Conservation (phyloP, 169 alveolate genomes). For the Plasmodium vinckei region DNA sequence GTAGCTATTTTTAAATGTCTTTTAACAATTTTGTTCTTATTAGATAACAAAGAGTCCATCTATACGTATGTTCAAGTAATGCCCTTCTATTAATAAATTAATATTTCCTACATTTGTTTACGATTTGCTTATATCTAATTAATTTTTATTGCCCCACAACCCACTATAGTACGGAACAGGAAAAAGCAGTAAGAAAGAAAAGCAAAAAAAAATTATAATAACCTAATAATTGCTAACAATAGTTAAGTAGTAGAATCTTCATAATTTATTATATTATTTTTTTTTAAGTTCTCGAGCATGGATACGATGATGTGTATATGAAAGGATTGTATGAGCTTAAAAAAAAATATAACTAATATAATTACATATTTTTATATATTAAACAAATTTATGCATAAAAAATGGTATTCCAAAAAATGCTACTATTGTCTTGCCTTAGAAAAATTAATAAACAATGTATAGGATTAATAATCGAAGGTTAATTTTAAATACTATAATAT, state of each 20-base stretch:
- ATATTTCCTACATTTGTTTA: neutral
- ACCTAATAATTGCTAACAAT: neutral
- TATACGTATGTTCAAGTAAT: constrained; percentile 63
- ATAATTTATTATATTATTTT: neutral
- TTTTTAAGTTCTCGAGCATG: constrained; percentile 80
- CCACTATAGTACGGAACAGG: constrained; percentile 58
- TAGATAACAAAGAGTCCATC: constrained; percentile 57
- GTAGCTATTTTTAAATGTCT: neutral
- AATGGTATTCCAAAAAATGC: neutral
- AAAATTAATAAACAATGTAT: constrained; percentile 88
- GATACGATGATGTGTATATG: constrained; percentile 81
- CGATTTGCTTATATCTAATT: neutral
- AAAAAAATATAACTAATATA: neutral
- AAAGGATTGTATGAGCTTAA: constrained; percentile 81
- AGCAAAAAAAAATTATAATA: neutral
- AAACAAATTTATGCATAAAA: constrained; percentile 5
- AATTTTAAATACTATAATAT: neutral
- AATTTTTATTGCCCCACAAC: neutral
- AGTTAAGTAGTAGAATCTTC: neutral
- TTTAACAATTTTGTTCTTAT: neutral
- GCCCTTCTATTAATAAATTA: neutral
- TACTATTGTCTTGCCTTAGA: constrained; percentile 61
- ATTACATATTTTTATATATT: neutral
- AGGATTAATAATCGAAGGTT: constrained; percentile 91
- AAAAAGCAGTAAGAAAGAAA: constrained; percentile 49